Conservation (phyloP, 768 basidiomycete species). For the Macrolepiota dolichaula region DNA sequence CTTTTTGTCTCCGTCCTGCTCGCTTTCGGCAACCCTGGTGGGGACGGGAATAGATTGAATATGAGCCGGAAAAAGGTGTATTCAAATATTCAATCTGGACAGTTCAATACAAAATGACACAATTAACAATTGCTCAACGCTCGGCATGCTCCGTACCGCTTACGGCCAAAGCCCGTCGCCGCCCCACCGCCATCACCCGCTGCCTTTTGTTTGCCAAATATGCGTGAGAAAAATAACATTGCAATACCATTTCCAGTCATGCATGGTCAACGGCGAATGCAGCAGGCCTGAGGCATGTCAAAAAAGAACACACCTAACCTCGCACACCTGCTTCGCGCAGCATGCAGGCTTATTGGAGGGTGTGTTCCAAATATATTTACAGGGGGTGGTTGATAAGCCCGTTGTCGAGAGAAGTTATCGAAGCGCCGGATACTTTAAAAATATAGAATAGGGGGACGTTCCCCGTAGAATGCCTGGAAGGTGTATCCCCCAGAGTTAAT, state of each 20-base stretch:
- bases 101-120: too few species aligned
- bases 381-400: background rate
- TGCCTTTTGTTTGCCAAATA: background rate
- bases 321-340: background rate
- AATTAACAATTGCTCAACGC: background rate
- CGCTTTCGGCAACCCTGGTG: background rate
- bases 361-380: background rate
- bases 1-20: background rate
- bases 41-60: background rate
- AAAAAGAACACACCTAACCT: background rate
- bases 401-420: background rate
- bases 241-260: background rate
- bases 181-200: background rate
- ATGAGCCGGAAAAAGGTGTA: background rate
- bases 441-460: background rate
- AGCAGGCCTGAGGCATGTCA: background rate
- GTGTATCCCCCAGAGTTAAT: background rate
- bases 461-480: background rate
- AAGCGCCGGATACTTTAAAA: constrained; percentile 5
- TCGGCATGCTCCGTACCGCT: background rate
- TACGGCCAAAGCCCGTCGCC: background rate
- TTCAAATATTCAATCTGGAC: background rate
- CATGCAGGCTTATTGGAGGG: background rate
- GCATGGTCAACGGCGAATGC: background rate
- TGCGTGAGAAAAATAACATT: background rate